Evolutionary conservation across 2,329 filamentous ascomycete species (phyloP), one percentile per base, ranked within the genome.

Genomic region (Biscogniauxia mediterranea): DNA sequence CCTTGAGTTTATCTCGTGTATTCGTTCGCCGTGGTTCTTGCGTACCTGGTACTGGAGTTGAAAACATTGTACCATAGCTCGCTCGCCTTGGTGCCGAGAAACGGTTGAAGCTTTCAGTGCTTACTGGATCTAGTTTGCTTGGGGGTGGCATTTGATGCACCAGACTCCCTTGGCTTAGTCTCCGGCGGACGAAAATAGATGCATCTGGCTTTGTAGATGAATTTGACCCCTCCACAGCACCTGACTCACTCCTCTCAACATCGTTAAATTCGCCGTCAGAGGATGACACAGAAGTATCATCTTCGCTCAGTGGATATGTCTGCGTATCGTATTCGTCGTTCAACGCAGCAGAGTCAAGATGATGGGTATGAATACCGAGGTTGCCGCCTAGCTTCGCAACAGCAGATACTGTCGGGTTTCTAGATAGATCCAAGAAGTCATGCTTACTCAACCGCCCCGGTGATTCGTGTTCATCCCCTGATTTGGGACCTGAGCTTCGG

Each of bases 291-390:
- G 65, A 65, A 46, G 20, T 62, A 19, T 69, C 70, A 23, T 71
- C 67, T 15, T 69, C 69, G 55, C 64, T 68, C 11, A 55, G 68
- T 28, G 66, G 62, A 7, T 66, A 61, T 4, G 62, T 50, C 21
- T 61, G 62, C 15, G 46, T 61, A n/a, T 66, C 54, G 8, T 62
- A 56, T 60, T 61, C 59, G 25, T 52, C 59, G 11, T 80, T 78
- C 3, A 91, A 78, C 11, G 89, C 82, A 23, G 86, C 83, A 60
- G 85, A 82, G 8, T 86, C 82, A 1, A 96, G 77, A 59, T 87
- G 86, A 65, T 93, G 89, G 2, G 91, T 93, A 65, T 88, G 88
- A 76, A 94, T 93, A 1, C 89, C 89, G 63, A 92, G 80, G 66
- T 81, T 90, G 21, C 91, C 81, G 2, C 88, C 88, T 54, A 90